Percentiles rank a stretch among this genome's conserved stretches.
Evolutionary conservation across 2,329 filamentous ascomycete genomes (phyloP).

Genomic region (Chaetomium sp.): DNA sequence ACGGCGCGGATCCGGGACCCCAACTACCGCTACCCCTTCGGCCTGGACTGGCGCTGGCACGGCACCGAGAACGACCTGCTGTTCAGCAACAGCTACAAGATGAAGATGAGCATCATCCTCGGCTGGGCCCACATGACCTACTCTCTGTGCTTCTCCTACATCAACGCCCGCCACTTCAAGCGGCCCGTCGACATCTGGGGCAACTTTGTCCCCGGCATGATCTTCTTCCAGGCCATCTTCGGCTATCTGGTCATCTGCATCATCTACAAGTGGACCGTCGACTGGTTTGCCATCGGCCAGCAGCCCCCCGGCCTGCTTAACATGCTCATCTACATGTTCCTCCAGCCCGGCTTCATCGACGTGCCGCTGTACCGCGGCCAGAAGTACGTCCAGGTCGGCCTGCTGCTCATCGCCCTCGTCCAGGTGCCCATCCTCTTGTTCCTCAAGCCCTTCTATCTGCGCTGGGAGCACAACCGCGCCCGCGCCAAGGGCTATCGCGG

Average conservation of each 20-base stretch:
- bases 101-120: conserved; percentile 98
- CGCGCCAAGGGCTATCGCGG: conserved; percentile 88
- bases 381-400: conserved; percentile 69
- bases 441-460: conserved; percentile 93
- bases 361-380: conserved; percentile 80
- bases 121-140: conserved; percentile 99
- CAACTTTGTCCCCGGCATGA: conserved; percentile 97
- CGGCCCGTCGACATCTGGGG: conserved; percentile 94
- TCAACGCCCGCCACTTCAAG: conserved; percentile 95
- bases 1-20: conserved; percentile 63
- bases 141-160: conserved; percentile 86
- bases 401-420: conserved; percentile 78
- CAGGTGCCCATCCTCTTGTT: conserved; percentile 92
- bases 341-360: conserved; percentile 75
- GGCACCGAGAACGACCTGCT: conserved; percentile 91
- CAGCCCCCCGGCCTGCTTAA: conserved; percentile 88
- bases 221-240: conserved; percentile 99
- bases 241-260: conserved; percentile 94
- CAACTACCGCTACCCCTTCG: conserved; percentile 89
- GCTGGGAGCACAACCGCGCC: conserved; percentile 89
- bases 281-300: conserved; percentile 70
- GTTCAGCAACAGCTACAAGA: conserved; percentile 99
- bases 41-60: conserved; percentile 95
- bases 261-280: conserved; percentile 93
- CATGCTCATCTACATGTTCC: conserved; percentile 99